phyloP scores from a whole-genome alignment of 176 grass and related monocot species.

The Luzula sylvatica region DNA sequence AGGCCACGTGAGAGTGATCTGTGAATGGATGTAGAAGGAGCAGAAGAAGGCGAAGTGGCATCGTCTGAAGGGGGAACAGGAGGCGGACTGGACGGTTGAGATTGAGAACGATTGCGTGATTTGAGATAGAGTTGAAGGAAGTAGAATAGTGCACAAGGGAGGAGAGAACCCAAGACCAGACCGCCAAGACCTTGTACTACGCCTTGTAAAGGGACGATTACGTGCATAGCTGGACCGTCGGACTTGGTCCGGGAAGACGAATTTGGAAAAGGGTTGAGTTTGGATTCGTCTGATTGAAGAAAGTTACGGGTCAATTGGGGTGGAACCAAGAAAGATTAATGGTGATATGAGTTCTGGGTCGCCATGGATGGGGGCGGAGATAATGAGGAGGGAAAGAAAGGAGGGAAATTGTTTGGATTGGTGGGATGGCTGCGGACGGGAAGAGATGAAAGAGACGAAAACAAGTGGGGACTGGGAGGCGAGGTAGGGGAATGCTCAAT shows the following conservation, averaged over 20 bases:
- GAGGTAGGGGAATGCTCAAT: too few relatives aligned
- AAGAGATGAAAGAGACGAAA: too few relatives aligned
- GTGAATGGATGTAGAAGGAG: conserved; percentile 14
- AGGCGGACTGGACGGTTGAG: not conserved
- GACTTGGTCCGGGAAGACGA: conserved; percentile 20
- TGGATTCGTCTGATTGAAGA: not conserved
- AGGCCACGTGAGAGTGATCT: conserved; percentile 50
- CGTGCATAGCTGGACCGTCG: conserved; percentile 72
- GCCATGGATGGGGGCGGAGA: not conserved
- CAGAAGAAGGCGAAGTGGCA: not conserved
- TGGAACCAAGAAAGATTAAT: too few relatives aligned
- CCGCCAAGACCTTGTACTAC: conserved; percentile 88
- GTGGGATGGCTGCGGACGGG: too few relatives aligned
- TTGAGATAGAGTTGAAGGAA: conserved; percentile 96
- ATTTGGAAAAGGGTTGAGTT: too few relatives aligned
- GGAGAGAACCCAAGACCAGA: conserved; percentile 82
- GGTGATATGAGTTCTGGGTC: too few relatives aligned
- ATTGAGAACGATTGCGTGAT: conserved; percentile 42
- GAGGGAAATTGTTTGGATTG: conserved; percentile 12
- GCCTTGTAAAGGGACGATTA: conserved; percentile 85
- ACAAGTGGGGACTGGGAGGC: too few relatives aligned
- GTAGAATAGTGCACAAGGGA: conserved; percentile 99
- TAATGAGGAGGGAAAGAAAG: conserved; percentile 1
- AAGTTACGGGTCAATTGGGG: conserved; percentile 19
- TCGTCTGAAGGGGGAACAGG: not conserved